Percentiles rank a stretch among this genome's conserved stretches.
These are phyloP conservation scores for Micractinium sp. DNA, from an alignment of 139 green algal genomes.

Conservation along the genomic window DNA sequence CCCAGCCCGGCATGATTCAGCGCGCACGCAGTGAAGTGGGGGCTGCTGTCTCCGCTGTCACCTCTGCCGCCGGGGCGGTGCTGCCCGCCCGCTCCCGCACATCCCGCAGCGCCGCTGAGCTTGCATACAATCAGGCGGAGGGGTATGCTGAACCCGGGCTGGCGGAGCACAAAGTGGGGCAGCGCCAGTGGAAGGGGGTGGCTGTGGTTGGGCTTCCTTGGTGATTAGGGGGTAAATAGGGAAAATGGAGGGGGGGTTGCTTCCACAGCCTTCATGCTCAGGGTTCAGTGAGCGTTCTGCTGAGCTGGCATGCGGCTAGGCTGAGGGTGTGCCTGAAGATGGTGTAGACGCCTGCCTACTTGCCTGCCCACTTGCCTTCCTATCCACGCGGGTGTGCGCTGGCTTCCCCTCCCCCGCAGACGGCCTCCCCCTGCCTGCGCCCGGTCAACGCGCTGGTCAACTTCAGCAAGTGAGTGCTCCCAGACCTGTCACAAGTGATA, in stretches of 20 bases:
- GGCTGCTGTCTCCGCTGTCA: background rate
- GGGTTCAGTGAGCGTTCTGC: background rate
- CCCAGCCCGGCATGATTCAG: background rate
- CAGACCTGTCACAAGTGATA: no score
- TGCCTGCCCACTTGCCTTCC: no score
- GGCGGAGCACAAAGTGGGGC: constrained; percentile 4
- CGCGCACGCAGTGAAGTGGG: background rate
- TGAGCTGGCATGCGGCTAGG: background rate
- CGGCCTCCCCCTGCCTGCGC: no score
- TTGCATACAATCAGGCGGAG: background rate
- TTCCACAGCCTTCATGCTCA: background rate
- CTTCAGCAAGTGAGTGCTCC: no score
- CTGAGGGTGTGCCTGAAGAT: background rate
- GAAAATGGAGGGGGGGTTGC: no score
- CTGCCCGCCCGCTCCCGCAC: background rate
- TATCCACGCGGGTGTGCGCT: no score
- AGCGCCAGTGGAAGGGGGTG: no score
- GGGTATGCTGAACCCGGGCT: constrained; percentile 18
- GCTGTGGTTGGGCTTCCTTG: no score
- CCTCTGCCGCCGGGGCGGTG: background rate
- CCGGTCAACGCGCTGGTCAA: no score
- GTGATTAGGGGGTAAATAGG: no score
- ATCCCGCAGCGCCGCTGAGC: background rate
- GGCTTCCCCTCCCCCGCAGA: no score
- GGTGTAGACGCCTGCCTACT: no score